phyloP scores from a whole-genome alignment of 108 stramenopile genomes.

The Asterionellopsis glacialis region DNA sequence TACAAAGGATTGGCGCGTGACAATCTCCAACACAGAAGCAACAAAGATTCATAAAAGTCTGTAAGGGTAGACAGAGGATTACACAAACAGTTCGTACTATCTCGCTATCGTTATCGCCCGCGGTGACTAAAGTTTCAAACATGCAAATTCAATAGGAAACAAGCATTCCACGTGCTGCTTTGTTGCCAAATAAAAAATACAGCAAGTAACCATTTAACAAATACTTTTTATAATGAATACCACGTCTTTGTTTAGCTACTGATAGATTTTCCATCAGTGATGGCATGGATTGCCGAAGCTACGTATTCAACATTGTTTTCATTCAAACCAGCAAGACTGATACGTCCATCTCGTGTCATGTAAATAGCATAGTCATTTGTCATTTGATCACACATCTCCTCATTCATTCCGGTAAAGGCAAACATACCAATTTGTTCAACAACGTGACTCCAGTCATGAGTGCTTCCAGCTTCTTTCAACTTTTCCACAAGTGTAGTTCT shows the following conservation, averaged over 20 bases:
- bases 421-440: constrained; percentile 99
- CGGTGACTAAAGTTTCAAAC: too few species aligned
- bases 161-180: too few species aligned
- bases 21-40: neutral
- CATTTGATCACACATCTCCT: constrained; percentile 88
- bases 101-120: too few species aligned
- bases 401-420: constrained; percentile 92
- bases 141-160: too few species aligned
- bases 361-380: constrained; percentile 88
- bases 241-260: neutral
- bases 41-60: constrained; percentile 15
- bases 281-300: constrained; percentile 88
- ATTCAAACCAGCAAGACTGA: constrained; percentile 97
- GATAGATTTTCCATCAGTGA: constrained; percentile 83
- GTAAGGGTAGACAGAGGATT: neutral
- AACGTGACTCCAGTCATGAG: constrained; percentile 93
- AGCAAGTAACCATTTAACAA: too few species aligned
- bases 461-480: constrained; percentile 71
- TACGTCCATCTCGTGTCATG: constrained; percentile 94
- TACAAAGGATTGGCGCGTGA: constrained; percentile 9
- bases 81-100: too few species aligned
- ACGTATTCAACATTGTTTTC: constrained; percentile 91
- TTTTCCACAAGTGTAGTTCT: constrained; percentile 66
- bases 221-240: too few species aligned
- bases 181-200: too few species aligned